Evolutionary conservation across 202 grass and related monocot genomes (phyloP).

Genomic region (Schoenoplectus triqueter): DNA sequence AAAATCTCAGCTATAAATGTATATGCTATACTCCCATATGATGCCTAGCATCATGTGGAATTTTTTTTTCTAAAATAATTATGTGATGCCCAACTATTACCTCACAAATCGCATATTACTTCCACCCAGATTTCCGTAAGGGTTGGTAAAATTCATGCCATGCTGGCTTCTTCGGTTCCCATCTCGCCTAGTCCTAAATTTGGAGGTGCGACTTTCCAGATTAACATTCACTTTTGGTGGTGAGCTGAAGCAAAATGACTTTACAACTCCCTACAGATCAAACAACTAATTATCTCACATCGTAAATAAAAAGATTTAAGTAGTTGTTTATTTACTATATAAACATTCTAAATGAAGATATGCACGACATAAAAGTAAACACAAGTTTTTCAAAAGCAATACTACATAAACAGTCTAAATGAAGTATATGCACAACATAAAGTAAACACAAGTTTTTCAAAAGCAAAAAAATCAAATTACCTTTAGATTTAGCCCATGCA

Average conservation of each 20-base stretch:
- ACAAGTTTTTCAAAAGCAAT: neutral
- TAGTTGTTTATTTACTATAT: neutral
- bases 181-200: neutral
- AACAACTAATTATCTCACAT: neutral
- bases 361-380: neutral
- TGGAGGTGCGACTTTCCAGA: conserved; percentile 9
- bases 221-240: conserved; percentile 18
- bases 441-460: too few relatives aligned
- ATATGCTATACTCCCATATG: too few relatives aligned
- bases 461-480: conserved; percentile 10
- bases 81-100: neutral
- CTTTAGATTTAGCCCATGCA: conserved; percentile 26
- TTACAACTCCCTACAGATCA: conserved; percentile 9
- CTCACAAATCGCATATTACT: neutral
- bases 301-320: neutral
- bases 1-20: too few relatives aligned
- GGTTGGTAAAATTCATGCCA: conserved; percentile 14
- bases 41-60: too few relatives aligned
- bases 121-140: neutral
- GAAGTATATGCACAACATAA: too few relatives aligned
- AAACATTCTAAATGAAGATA: neutral
- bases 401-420: too few relatives aligned
- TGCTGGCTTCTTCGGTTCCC: conserved; percentile 6
- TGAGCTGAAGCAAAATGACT: conserved; percentile 33
- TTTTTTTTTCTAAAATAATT: neutral